phyloP scores from a whole-genome alignment of 2,329 filamentous ascomycete species.

The Malbranchea cinnamomea region DNA sequence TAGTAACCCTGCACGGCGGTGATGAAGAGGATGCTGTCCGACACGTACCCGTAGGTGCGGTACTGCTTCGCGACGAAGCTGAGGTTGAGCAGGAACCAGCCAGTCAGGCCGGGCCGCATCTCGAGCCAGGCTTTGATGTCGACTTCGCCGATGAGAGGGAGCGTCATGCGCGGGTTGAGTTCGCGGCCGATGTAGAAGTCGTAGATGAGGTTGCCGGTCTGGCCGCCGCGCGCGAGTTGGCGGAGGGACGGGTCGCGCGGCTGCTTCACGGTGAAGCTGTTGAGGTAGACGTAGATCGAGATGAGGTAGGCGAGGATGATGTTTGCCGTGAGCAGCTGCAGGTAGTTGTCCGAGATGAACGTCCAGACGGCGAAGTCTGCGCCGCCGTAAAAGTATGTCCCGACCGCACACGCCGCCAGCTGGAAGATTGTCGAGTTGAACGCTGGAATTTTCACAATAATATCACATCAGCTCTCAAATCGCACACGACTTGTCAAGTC shows the following conservation, averaged over 20 bases:
- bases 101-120: slow-evolving; percentile 78
- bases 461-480: not conserved
- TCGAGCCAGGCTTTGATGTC: slow-evolving; percentile 88
- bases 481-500: not conserved
- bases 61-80: slow-evolving; percentile 81
- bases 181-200: slow-evolving; percentile 96
- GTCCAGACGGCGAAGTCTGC: slow-evolving; percentile 79
- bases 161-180: slow-evolving; percentile 66
- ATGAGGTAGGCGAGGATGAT: slow-evolving; percentile 59
- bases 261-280: slow-evolving; percentile 61
- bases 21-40: slow-evolving; percentile 72
- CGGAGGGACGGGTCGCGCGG: slow-evolving; percentile 50
- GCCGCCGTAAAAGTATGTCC: slow-evolving; percentile 62
- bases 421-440: slow-evolving; percentile 62
- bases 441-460: slow-evolving; percentile 40
- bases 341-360: slow-evolving; percentile 81
- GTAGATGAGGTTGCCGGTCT: slow-evolving; percentile 73
- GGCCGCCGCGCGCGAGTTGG: slow-evolving; percentile 67
- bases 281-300: slow-evolving; percentile 64
- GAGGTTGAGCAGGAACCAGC: slow-evolving; percentile 74
- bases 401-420: slow-evolving; percentile 54
- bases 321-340: slow-evolving; percentile 72
- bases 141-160: slow-evolving; percentile 58
- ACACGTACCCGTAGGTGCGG: slow-evolving; percentile 65
- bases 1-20: slow-evolving; percentile 67